Percentiles rank a stretch among this genome's conserved stretches.
phyloP scores from a whole-genome alignment of 1,284 basidiomycete species.

The Ustilago hordei region DNA sequence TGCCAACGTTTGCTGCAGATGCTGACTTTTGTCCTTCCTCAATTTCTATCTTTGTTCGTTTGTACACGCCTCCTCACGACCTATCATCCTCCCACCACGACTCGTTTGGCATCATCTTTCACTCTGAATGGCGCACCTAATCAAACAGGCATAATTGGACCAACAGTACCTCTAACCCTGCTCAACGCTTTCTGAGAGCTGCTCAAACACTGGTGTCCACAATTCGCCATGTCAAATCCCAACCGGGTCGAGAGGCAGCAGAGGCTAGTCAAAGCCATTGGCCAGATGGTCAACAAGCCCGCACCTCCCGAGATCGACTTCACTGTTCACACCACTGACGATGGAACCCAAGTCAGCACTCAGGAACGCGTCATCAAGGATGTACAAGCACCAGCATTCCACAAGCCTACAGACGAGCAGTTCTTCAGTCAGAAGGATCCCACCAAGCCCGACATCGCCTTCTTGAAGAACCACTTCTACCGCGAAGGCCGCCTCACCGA shows the following conservation, averaged over 20 bases:
- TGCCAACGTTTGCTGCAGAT: background rate
- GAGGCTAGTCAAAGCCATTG: slow-evolving; percentile 60
- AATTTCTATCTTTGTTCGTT: background rate
- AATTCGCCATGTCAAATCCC: slow-evolving; percentile 23
- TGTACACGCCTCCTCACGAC: background rate
- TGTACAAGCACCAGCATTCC: slow-evolving; percentile 78
- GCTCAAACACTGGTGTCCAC: slow-evolving; percentile 2
- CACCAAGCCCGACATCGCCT: slow-evolving; percentile 79
- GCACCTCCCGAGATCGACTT: slow-evolving; percentile 70
- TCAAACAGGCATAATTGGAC: background rate
- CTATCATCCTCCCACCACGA: background rate
- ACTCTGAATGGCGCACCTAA: background rate
- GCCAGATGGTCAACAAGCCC: slow-evolving; percentile 63
- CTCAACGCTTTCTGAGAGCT: background rate
- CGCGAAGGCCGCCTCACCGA: slow-evolving; percentile 88
- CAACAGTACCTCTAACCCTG: background rate
- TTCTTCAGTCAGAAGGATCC: slow-evolving; percentile 73
- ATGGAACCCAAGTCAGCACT: slow-evolving; percentile 70
- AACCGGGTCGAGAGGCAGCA: slow-evolving; percentile 43
- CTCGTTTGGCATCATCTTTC: background rate
- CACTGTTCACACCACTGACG: slow-evolving; percentile 70
- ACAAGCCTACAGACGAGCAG: slow-evolving; percentile 88
- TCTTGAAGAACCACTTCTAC: slow-evolving; percentile 99
- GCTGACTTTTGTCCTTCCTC: background rate
- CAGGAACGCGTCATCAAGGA: slow-evolving; percentile 71